Evolutionary conservation across 139 green algal genomes (phyloP).

Genomic region (Axilococcus clingmanii): DNA sequence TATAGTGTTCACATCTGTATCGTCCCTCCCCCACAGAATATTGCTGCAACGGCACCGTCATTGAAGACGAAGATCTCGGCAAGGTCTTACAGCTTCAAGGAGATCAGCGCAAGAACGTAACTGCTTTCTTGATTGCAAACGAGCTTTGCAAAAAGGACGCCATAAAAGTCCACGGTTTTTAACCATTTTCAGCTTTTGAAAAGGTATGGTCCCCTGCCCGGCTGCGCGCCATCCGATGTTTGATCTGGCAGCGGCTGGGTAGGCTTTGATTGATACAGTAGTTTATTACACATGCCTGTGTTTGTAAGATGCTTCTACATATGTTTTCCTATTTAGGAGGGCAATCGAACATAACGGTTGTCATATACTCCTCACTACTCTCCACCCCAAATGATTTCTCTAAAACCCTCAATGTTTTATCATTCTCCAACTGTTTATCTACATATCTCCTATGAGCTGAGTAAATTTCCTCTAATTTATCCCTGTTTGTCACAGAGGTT

Average conservation of each 20-base stretch:
- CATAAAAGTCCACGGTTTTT: conserved; percentile 98
- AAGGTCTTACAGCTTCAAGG: conserved; percentile 96
- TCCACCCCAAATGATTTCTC: conserved; percentile 47
- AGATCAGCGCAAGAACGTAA: conserved; percentile 99
- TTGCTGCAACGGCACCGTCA: conserved; percentile 98
- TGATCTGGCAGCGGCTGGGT: too few species aligned
- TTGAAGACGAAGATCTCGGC: conserved; percentile 92
- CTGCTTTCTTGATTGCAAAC: conserved; percentile 78
- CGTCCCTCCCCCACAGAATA: conserved; percentile 60
- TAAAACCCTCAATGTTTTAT: conserved; percentile 62
- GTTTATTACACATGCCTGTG: too few species aligned
- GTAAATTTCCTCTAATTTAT: conserved; percentile 15
- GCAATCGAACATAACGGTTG: conserved; percentile 42
- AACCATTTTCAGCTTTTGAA: too few species aligned
- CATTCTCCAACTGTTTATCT: conserved; percentile 59
- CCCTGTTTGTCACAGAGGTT: not conserved
- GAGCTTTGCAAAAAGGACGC: conserved; percentile 95
- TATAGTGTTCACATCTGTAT: not conserved
- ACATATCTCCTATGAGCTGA: conserved; percentile 39
- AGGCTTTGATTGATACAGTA: too few species aligned
- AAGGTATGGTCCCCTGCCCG: too few species aligned
- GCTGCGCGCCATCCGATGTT: too few species aligned
- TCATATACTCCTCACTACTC: conserved; percentile 56
- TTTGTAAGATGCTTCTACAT: too few species aligned
- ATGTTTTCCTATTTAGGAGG: not conserved